Conservation (phyloP, 495 filamentous ascomycete species). For the Aspergillus heteromorphus region DNA sequence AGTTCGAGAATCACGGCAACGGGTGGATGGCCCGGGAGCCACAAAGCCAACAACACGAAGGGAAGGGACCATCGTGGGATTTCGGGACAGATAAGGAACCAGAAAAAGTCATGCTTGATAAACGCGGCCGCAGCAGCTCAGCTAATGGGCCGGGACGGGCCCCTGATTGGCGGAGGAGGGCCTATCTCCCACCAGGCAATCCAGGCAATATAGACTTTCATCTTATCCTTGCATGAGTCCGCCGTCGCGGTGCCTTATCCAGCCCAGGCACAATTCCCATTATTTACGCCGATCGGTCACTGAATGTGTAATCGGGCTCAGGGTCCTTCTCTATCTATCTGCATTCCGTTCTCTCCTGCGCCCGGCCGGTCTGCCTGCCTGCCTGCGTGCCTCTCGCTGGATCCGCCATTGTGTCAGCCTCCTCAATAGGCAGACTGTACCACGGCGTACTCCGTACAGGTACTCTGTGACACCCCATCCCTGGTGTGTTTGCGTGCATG, state of each 20-base stretch:
- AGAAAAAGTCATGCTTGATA: background rate
- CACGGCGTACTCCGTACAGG: too few species aligned
- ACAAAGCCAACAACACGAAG: background rate
- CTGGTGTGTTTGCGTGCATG: too few species aligned
- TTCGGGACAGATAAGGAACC: background rate
- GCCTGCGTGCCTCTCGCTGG: too few species aligned
- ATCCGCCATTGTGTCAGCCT: background rate
- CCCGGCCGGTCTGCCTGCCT: background rate
- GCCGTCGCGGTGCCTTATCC: slow-evolving; percentile 9
- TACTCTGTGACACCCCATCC: too few species aligned
- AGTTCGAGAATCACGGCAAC: background rate
- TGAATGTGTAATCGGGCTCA: slow-evolving; percentile 12
- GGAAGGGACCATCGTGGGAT: background rate
- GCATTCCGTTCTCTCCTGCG: too few species aligned
- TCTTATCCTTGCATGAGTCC: background rate
- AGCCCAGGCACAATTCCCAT: slow-evolving; percentile 14
- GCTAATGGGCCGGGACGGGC: background rate
- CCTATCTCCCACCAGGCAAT: slow-evolving; percentile 14
- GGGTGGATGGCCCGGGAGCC: background rate
- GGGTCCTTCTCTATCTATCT: slow-evolving; percentile 14
- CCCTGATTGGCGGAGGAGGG: background rate
- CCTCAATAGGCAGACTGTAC: background rate
- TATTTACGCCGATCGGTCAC: slow-evolving; percentile 27
- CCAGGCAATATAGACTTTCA: background rate
- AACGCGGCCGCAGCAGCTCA: background rate